Evolutionary conservation across 2,329 filamentous ascomycete genomes (phyloP).

Genomic region (Pseudohalonectria lignicola): DNA sequence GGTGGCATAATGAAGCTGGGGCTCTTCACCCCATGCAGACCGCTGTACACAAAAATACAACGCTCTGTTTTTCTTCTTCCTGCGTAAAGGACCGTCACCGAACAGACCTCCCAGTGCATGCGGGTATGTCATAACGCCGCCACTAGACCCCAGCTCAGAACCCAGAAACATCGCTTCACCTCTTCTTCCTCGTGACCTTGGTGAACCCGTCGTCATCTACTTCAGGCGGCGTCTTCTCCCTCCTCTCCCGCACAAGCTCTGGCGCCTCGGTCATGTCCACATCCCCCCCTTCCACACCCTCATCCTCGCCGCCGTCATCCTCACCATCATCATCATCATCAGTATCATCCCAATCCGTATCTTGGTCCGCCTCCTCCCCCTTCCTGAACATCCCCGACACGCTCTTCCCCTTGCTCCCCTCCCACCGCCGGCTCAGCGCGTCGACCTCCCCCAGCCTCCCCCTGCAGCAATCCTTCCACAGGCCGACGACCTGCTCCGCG

Average conservation of each 20-base stretch:
- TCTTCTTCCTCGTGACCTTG: slow-evolving; percentile 60
- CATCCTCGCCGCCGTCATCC: slow-evolving; percentile 44
- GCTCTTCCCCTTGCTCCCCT: slow-evolving; percentile 48
- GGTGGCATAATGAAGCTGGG: too few species aligned
- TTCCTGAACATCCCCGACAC: slow-evolving; percentile 42
- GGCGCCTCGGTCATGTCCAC: slow-evolving; percentile 63
- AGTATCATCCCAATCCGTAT: slow-evolving; percentile 50
- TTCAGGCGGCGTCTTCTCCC: slow-evolving; percentile 57
- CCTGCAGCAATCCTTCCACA: slow-evolving; percentile 52
- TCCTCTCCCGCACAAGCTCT: slow-evolving; percentile 40
- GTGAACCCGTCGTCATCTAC: slow-evolving; percentile 77
- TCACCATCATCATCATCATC: slow-evolving; percentile 40
- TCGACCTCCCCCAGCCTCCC: slow-evolving; percentile 58
- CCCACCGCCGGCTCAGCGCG: slow-evolving; percentile 50
- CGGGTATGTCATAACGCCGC: too few species aligned
- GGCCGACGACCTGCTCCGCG: slow-evolving; percentile 58
- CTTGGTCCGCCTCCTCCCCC: slow-evolving; percentile 42
- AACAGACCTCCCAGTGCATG: too few species aligned
- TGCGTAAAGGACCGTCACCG: too few species aligned
- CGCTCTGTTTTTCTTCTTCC: too few species aligned
- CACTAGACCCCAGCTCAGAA: too few species aligned
- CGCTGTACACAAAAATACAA: too few species aligned
- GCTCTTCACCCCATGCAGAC: too few species aligned
- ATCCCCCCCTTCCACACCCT: slow-evolving; percentile 42
- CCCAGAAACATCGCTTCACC: slow-evolving; percentile 27